A percentile compares a stretch with the other conserved stretches of the same genome.
Conservation (phyloP, 208 protist species). For the Naegleria gruberi region DNA sequence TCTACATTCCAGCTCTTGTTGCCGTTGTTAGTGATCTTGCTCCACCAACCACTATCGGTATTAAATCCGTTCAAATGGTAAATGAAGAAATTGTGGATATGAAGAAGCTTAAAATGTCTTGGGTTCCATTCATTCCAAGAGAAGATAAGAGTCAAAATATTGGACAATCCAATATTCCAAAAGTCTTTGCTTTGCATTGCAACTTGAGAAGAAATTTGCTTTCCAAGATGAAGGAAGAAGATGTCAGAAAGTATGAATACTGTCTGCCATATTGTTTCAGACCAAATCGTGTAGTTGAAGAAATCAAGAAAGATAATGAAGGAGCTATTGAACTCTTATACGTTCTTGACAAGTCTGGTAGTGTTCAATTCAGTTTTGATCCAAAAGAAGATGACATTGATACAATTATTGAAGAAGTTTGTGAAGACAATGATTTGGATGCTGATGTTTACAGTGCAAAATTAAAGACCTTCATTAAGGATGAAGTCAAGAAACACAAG, state of each 20-base stretch:
- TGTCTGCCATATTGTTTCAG: conserved; percentile 37
- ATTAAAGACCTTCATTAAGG: conserved; percentile 22
- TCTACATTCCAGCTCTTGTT: conserved; percentile 30
- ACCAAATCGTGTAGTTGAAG: background rate
- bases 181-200: conserved; percentile 29
- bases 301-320: background rate
- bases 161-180: background rate
- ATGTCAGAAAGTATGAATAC: conserved; percentile 28
- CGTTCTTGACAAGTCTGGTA: background rate
- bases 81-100: conserved; percentile 36
- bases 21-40: conserved; percentile 28
- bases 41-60: conserved; percentile 26
- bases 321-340: background rate
- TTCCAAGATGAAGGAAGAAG: conserved; percentile 31
- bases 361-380: conserved; percentile 31
- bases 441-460: background rate
- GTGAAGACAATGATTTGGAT: conserved; percentile 28
- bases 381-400: conserved; percentile 29
- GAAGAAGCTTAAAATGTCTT: conserved; percentile 38
- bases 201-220: conserved; percentile 24
- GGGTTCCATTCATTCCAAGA: conserved; percentile 31
- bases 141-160: background rate
- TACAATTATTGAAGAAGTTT: conserved; percentile 21
- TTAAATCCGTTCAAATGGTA: conserved; percentile 35
- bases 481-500: conserved; percentile 27